phyloP scores from a whole-genome alignment of 163 green algal genomes.

The Coccomyxa subellipsoidea region DNA sequence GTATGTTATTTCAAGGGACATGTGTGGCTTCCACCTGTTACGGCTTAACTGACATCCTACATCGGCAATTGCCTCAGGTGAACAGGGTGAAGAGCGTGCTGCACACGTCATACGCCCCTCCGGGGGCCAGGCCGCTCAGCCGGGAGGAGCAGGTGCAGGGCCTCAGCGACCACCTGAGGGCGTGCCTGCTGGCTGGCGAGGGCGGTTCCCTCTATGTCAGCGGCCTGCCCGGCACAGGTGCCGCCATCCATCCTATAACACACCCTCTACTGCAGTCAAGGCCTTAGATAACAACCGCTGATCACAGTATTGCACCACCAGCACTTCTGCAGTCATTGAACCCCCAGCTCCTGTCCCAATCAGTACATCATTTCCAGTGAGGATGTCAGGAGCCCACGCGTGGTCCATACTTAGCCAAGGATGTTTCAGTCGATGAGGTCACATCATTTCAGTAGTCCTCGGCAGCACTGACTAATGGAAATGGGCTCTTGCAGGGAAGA shows the following conservation, averaged over 20 bases:
- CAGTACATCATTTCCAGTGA: not conserved
- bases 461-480: not conserved
- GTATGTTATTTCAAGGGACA: no score
- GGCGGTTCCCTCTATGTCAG: constrained; percentile 37
- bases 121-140: not conserved
- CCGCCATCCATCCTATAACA: no score
- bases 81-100: constrained; percentile 4
- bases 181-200: not conserved
- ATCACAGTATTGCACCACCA: no score
- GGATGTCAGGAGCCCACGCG: no score
- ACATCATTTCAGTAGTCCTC: not conserved
- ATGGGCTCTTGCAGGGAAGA: constrained; percentile 37
- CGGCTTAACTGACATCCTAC: no score
- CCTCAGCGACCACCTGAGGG: not conserved
- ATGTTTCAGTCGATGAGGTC: no score
- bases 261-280: not conserved
- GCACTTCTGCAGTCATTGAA: no score
- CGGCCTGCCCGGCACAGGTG: constrained; percentile 50
- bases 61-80: not conserved
- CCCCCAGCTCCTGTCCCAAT: no score
- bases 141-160: not conserved
- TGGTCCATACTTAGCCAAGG: no score
- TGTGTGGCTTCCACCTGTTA: no score
- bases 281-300: no score
- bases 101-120: not conserved